These are phyloP conservation scores for Claviceps arundinis DNA, from an alignment of 2,329 filamentous ascomycete species.

Conservation along the genomic window DNA sequence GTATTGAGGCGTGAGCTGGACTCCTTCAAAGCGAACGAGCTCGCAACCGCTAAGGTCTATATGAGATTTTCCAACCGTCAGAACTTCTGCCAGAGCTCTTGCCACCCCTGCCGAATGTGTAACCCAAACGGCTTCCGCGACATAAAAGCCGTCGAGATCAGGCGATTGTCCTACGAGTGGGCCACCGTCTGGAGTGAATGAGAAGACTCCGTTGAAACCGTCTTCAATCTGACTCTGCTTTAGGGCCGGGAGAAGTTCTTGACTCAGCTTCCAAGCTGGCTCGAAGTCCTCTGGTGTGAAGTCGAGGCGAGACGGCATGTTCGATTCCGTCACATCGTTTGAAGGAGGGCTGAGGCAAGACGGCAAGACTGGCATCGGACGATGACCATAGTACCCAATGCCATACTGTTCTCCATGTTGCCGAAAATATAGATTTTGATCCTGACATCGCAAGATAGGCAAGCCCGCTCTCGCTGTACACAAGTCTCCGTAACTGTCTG, in stretches of 20 bases:
- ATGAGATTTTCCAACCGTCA: constrained; percentile 41
- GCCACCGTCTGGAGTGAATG: constrained; percentile 51
- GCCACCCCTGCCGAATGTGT: constrained; percentile 53
- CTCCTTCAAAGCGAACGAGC: constrained; percentile 45
- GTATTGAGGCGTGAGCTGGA: constrained; percentile 42
- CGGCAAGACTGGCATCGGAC: constrained; percentile 46
- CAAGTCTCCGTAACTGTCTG: constrained; percentile 15
- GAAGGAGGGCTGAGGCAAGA: constrained; percentile 39
- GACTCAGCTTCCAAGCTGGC: constrained; percentile 43
- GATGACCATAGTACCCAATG: constrained; percentile 52
- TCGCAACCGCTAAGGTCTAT: constrained; percentile 48
- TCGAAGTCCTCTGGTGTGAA: constrained; percentile 49
- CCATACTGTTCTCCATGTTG: constrained; percentile 50
- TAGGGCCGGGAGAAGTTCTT: constrained; percentile 40
- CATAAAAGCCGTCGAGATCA: constrained; percentile 46
- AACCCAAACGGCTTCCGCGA: constrained; percentile 54
- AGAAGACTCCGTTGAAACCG: constrained; percentile 54
- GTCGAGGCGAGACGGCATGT: constrained; percentile 49
- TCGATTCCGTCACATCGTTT: constrained; percentile 38
- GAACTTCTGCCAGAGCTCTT: constrained; percentile 42
- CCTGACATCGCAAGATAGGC: constrained; percentile 49
- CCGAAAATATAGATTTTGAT: constrained; percentile 50
- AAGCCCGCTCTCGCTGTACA: constrained; percentile 34
- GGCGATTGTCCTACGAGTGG: constrained; percentile 46
- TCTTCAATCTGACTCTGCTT: constrained; percentile 37